A percentile compares a stretch with the other conserved stretches of the same genome.
Conservation (phyloP, 2,329 filamentous ascomycete genomes). For the Rosellinia necatrix region DNA sequence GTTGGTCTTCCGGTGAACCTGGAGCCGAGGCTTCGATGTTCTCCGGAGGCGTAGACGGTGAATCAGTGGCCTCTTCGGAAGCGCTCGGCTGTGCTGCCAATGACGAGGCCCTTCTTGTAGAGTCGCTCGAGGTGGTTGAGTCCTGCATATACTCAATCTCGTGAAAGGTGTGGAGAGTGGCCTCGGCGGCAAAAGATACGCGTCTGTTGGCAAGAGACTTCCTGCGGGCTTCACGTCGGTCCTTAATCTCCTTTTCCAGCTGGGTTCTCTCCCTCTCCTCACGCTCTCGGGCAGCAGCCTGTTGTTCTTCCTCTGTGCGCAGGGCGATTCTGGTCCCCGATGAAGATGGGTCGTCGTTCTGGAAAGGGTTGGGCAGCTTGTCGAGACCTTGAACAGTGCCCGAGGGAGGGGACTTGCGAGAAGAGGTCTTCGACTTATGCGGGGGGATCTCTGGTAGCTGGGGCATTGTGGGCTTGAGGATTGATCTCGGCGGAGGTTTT, state of each 20-base stretch:
- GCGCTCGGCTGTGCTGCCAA: slow-evolving; percentile 44
- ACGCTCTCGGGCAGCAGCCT: slow-evolving; percentile 69
- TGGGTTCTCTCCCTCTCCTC: slow-evolving; percentile 68
- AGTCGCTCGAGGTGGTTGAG: slow-evolving; percentile 79
- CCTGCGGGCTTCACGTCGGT: slow-evolving; percentile 83
- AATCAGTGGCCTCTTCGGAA: slow-evolving; percentile 55
- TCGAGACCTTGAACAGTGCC: slow-evolving; percentile 47
- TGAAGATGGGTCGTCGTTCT: slow-evolving; percentile 39
- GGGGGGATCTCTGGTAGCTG: slow-evolving; percentile 69
- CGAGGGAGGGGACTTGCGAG: slow-evolving; percentile 53
- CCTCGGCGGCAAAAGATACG: slow-evolving; percentile 96
- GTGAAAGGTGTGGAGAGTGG: slow-evolving; percentile 96
- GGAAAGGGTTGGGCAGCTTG: slow-evolving; percentile 53
- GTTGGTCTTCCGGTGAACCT: slow-evolving; percentile 68
- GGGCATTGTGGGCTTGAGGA: slow-evolving; percentile 79
- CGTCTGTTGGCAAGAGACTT: slow-evolving; percentile 92
- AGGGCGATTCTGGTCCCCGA: slow-evolving; percentile 64
- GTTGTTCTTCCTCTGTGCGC: slow-evolving; percentile 72
- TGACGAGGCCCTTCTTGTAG: slow-evolving; percentile 73
- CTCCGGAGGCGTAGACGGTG: slow-evolving; percentile 66
- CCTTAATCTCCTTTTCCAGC: slow-evolving; percentile 64
- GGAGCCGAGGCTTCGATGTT: slow-evolving; percentile 61
- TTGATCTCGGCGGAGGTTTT: slow-evolving; percentile 65
- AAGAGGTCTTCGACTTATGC: slow-evolving; percentile 60
- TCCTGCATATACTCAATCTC: slow-evolving; percentile 89